Evolutionary conservation across 1,284 basidiomycete genomes (phyloP), one percentile per base, ranked within the genome.

Genomic region (Ceratobasidium papillatum): DNA sequence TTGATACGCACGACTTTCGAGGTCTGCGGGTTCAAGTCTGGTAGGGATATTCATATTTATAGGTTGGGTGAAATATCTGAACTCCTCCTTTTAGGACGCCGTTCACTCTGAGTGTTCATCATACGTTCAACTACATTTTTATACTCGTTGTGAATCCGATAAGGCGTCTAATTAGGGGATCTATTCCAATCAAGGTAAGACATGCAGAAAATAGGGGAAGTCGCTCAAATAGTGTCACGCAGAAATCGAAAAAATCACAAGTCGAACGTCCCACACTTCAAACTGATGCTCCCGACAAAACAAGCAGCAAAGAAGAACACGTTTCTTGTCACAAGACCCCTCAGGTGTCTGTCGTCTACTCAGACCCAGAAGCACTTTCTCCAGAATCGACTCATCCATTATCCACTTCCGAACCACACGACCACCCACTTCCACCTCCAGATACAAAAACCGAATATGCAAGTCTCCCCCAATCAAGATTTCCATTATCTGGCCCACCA

Each of bases 11-110:
- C 2, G 51, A 68, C 19, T 68, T 68, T 38, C 47, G 65, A 22
- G 65, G 65, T 2, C 49, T 68, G 25, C 17, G 63, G 25, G 65
- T 68, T 19, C 51, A 56, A 38, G 54, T 68, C 12, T 68, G 65
- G 51, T 56, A 30, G 52, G 63, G 3, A n/a, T 22, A 41, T 2
- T 41, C 22, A 19, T 14, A 8, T 9, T 27, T 54, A 14, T 19
- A 19, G 14, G 25, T 19, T 14, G n/a, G n/a, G n/a, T 17, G 45
- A 47, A 47, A 12, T 47, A 58, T 36, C 56, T 58, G 14, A 56
- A 5, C 17, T 34, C 12, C 8, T n/a, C 14, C 14, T 14, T 5
- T 22, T 25, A 72, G 69, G 69, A 59, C 41, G 14, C 59, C 59
- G 19, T 74, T 63, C 22, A 63, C 41, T n/a, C 45, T 74, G 14